phyloP scores from a whole-genome alignment of 306 rosid species.

The Cercis canadensis region DNA sequence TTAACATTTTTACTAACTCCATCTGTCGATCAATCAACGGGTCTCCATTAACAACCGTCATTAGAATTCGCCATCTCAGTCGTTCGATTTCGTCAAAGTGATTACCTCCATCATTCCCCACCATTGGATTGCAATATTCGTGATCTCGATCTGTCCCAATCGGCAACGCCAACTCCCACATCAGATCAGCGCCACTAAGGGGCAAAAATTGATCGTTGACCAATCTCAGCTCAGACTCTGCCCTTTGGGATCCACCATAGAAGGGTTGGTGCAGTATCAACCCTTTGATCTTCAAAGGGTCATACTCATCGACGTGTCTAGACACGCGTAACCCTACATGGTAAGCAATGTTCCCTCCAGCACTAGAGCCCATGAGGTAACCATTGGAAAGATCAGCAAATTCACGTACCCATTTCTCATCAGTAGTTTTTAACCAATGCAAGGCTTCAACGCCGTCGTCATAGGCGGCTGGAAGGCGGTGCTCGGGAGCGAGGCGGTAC shows the following conservation, averaged over 20 bases:
- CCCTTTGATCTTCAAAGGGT: slow-evolving; percentile 45
- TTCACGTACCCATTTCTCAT: slow-evolving; percentile 40
- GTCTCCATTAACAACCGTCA: slow-evolving; percentile 42
- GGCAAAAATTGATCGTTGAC: slow-evolving; percentile 34
- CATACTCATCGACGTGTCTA: not conserved
- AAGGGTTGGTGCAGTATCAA: slow-evolving; percentile 54
- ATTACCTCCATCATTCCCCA: not conserved
- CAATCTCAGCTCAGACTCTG: slow-evolving; percentile 44
- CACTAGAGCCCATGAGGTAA: slow-evolving; percentile 49
- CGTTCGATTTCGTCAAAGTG: slow-evolving; percentile 19
- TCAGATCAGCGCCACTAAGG: slow-evolving; percentile 25
- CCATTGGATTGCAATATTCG: slow-evolving; percentile 46
- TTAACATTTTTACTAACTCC: slow-evolving; percentile 36
- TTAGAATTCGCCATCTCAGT: slow-evolving; percentile 38
- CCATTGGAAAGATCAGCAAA: slow-evolving; percentile 39
- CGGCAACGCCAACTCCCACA: slow-evolving; percentile 56
- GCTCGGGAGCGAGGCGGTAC: slow-evolving; percentile 49
- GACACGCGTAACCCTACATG: slow-evolving; percentile 35
- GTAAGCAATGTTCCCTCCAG: slow-evolving; percentile 54
- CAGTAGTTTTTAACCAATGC: slow-evolving; percentile 36
- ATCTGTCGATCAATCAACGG: slow-evolving; percentile 47
- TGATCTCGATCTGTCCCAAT: slow-evolving; percentile 50
- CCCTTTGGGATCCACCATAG: slow-evolving; percentile 53
- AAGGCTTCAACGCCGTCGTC: slow-evolving; percentile 49
- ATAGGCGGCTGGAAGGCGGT: slow-evolving; percentile 50